Base-by-base conservation (phyloP, 768 basidiomycete species). In the Mycena pura region DNA sequence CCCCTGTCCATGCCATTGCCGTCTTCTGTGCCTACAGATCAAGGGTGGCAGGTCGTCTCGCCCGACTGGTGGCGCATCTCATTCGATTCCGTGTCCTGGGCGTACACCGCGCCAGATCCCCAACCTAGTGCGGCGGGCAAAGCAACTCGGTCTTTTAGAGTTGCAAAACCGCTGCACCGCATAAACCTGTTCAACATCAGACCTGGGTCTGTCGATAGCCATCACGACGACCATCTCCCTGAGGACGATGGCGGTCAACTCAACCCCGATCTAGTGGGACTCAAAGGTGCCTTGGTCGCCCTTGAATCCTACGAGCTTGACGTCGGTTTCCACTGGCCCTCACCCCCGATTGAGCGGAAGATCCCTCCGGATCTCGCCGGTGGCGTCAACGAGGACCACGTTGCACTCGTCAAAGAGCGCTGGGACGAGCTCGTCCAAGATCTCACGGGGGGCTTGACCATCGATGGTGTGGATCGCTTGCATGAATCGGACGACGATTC, bases 361-460 rank as follows among this genome's bases (percentile, higher is more conserved):
- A 49, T 32, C 15, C 49, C 21, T 43, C 64, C 64, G 40, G 64
- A 68, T 55, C 50, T 59, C 25, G 34, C 59, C 25, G 29, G 40
- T 22, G 62, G 64, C n/a, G 63, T 79, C 19, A 72, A 77, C 41
- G 75, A 80, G 49, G 70, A 74, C 11, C 74, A 74, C 17, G 56
- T 81, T 31, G 58, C 67, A 38, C 63, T 67, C 6, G 74, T 68
- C 46, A 79, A 73, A 66, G 69, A 78, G 60, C 72, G 64, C 31
- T 86, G 84, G 84, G 69, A 78, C 19, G 71, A 76, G 22, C 69
- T 78, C 34, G 73, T 81, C 39, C 75, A 77, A 60, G 77, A 75
- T 63, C 70, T 85, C 55, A 71, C 80, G 29, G 77, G 76, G 39
- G 73, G 64, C 50, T 36, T 62, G 71, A 43, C 64, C 69, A 50